Conservation (phyloP, 2,329 filamentous ascomycete species). For the Thermoascus crustaceus region DNA sequence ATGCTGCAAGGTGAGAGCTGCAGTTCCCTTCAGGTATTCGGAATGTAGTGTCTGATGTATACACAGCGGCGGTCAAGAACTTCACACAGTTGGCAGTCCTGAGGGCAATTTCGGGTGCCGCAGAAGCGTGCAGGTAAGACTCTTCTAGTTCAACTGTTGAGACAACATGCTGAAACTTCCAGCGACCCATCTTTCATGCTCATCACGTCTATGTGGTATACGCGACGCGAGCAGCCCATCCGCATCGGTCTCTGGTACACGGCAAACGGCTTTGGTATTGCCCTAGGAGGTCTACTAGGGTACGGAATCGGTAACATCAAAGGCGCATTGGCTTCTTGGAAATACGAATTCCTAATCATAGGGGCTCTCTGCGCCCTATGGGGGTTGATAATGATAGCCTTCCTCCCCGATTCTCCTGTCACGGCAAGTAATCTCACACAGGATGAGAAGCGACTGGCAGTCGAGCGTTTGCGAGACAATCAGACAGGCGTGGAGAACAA, state of each 20-base stretch:
- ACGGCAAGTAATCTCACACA: slow-evolving; percentile 21
- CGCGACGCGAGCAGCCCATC: slow-evolving; percentile 16
- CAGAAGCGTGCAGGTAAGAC: slow-evolving; percentile 51
- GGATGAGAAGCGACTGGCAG: slow-evolving; percentile 20
- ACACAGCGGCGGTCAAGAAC: slow-evolving; percentile 46
- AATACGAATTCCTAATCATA: neutral
- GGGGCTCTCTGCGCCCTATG: neutral
- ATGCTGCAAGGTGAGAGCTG: neutral
- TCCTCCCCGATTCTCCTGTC: slow-evolving; percentile 31
- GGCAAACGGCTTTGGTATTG: slow-evolving; percentile 35
- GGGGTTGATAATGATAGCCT: slow-evolving; percentile 19
- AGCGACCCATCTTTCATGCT: neutral
- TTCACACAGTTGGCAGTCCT: slow-evolving; percentile 49
- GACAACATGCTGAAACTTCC: no score
- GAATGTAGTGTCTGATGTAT: slow-evolving; percentile 45
- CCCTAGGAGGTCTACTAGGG: slow-evolving; percentile 35
- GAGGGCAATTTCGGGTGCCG: slow-evolving; percentile 49
- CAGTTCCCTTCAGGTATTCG: slow-evolving; percentile 24
- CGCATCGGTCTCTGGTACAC: slow-evolving; percentile 22
- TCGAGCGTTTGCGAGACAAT: slow-evolving; percentile 33
- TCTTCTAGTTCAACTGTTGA: no score
- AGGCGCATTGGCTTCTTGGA: slow-evolving; percentile 15
- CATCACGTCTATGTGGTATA: slow-evolving; percentile 13
- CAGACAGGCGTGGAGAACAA: slow-evolving; percentile 41
- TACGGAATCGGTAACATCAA: slow-evolving; percentile 38